These are phyloP conservation scores for Jimgerdemannia lactiflua DNA, from an alignment of 192 early-diverging fungal species.

Conservation along the genomic window DNA sequence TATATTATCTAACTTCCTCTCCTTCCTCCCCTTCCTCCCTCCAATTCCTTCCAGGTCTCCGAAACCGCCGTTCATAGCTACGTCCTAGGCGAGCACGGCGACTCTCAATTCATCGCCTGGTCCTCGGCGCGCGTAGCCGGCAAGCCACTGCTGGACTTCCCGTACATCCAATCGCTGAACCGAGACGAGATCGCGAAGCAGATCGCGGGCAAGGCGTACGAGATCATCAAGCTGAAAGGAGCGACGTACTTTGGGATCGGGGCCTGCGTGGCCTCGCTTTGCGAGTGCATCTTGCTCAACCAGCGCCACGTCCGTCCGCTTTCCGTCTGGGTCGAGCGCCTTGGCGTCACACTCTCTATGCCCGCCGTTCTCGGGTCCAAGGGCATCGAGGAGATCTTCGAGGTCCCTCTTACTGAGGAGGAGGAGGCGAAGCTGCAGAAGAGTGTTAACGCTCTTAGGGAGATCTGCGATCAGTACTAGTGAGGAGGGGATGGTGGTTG, in stretches of 20 bases:
- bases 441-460: conserved; percentile 52
- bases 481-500: conserved; percentile 5
- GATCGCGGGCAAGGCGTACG: conserved; percentile 73
- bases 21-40: neutral
- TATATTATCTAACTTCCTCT: neutral
- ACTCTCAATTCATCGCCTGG: conserved; percentile 85
- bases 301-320: conserved; percentile 68
- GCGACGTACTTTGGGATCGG: conserved; percentile 86
- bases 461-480: conserved; percentile 47
- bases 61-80: conserved; percentile 77
- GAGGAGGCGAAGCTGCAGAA: conserved; percentile 56
- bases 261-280: conserved; percentile 68
- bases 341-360: conserved; percentile 67
- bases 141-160: conserved; percentile 60
- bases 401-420: conserved; percentile 56
- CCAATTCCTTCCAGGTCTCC: conserved; percentile 42
- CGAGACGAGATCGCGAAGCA: conserved; percentile 49
- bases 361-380: conserved; percentile 73
- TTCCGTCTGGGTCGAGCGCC: conserved; percentile 60
- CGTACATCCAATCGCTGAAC: conserved; percentile 57
- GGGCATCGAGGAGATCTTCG: conserved; percentile 71
- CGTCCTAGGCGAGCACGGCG: conserved; percentile 85
- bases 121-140: conserved; percentile 68
- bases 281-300: conserved; percentile 68
- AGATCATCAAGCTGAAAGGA: conserved; percentile 85